Base-by-base conservation (phyloP, 2,329 filamentous ascomycete species). In the Colletotrichum abscissum region DNA sequence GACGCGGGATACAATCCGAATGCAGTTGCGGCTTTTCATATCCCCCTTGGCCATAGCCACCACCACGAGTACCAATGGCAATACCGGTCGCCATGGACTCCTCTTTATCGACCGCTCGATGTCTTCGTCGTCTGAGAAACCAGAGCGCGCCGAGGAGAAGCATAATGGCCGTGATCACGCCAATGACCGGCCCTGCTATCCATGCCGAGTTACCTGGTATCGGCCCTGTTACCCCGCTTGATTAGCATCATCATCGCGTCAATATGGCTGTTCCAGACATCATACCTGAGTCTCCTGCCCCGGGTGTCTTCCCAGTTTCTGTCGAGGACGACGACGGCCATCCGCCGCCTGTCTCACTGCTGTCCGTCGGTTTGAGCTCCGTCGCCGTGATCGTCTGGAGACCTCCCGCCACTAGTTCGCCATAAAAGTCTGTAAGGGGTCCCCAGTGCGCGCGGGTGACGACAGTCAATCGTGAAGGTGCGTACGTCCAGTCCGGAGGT, bases 21-120 rank as follows among this genome's bases (percentile, higher is more conserved):
- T 70, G 68, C 2, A 67, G 42, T 5, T 35, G 22, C 19, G 63
- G 54, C 30, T 70, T 67, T 26, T 49, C n/a, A 22, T 30, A 69
- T 28, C 33, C 33, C 24, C 33, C 24, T 3, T 55, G 38, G 9
- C 42, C 30, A 5, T 70, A 3, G 19, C 42, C 42, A 9, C 42
- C 42, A 19, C 38, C 14, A 42, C 38, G 5, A 42, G 38, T 42
- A 49, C 42, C 19, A 49, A 35, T 35, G 4, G 33, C 33, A 35
- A n/a, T 3, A 11, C 19, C 42, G 19, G 19, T n/a, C 7, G 19
- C 19, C 42, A 49, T n/a, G 4, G 42, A 49, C 19, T 49, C 42
- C 19, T 49, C 42, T 22, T 22, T 49, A 11, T 49, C 42, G 11
- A 22, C 8, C 42, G n/a, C 1, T 19, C 42, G 42, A 7, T 49